phyloP scores from a whole-genome alignment of 1,284 basidiomycete species.

The Malassezia nana region DNA sequence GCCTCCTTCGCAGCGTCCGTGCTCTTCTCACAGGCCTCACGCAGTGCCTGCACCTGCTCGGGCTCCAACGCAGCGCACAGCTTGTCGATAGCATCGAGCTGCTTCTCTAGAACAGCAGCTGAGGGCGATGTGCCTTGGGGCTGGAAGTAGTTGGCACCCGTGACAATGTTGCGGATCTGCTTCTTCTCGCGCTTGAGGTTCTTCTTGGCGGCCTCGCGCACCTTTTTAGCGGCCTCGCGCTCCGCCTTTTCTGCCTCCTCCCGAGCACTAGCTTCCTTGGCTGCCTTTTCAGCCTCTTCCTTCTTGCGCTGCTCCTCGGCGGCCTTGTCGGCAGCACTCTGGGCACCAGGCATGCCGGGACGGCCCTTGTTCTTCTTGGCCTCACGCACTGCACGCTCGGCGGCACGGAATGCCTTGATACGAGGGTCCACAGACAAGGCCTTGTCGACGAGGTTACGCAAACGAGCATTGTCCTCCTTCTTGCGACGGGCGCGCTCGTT shows the following conservation, averaged over 20 bases:
- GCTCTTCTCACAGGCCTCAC: conserved; percentile 51
- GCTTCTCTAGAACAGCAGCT: conserved; percentile 53
- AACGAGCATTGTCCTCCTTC: conserved; percentile 90
- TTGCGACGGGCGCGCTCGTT: conserved; percentile 87
- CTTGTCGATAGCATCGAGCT: conserved; percentile 54
- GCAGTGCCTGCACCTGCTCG: conserved; percentile 53
- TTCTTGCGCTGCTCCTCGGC: conserved; percentile 54
- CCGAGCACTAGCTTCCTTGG: conserved; percentile 62
- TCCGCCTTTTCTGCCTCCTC: conserved; percentile 55
- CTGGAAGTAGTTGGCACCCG: conserved; percentile 56
- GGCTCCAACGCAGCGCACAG: conserved; percentile 52
- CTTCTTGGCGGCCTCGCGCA: conserved; percentile 57
- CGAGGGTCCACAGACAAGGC: conserved; percentile 79
- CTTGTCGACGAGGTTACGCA: conserved; percentile 77
- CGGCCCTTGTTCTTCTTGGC: conserved; percentile 70
- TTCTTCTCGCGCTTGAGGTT: conserved; percentile 47
- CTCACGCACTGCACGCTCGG: conserved; percentile 88
- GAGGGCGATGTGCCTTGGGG: conserved; percentile 51
- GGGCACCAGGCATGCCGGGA: conserved; percentile 28
- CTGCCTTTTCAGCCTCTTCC: conserved; percentile 62
- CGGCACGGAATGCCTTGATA: conserved; percentile 92
- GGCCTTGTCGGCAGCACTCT: conserved; percentile 28
- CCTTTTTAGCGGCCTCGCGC: conserved; percentile 79
- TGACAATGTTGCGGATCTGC: conserved; percentile 50
- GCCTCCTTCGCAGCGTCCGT: conserved; percentile 49